A percentile compares a stretch with the other conserved stretches of the same genome.
Conservation (phyloP, 2,329 filamentous ascomycete species). For the Bimuria novae-zelandiae region DNA sequence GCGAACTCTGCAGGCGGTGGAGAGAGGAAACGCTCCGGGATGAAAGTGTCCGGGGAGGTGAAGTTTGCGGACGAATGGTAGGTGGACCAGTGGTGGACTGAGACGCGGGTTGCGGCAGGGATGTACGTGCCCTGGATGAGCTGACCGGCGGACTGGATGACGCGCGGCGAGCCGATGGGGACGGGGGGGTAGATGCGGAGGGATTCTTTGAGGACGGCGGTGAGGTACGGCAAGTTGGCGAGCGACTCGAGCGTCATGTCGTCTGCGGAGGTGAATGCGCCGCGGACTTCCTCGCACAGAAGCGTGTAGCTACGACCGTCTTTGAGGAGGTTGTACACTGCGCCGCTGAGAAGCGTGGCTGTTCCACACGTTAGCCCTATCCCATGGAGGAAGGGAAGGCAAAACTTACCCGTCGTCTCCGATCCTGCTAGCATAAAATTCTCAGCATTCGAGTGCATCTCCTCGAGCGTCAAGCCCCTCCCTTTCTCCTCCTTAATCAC, state of each 20-base stretch:
- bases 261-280: not conserved
- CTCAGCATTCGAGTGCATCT: slow-evolving; percentile 1
- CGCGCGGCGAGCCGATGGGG: not conserved
- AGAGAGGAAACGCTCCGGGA: slow-evolving; percentile 6
- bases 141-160: not conserved
- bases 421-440: not conserved
- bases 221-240: not conserved
- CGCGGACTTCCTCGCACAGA: not conserved
- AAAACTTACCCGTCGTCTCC: slow-evolving; percentile 1
- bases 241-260: not conserved
- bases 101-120: not conserved
- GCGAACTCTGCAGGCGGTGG: not conserved
- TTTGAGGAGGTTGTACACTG: slow-evolving; percentile 7
- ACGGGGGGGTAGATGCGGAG: slow-evolving; percentile 12
- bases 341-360: slow-evolving; percentile 21
- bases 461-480: not conserved
- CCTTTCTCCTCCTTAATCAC: not conserved
- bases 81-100: not conserved
- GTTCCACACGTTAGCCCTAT: not conserved
- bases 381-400: too few relatives aligned
- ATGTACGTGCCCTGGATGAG: not conserved
- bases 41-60: not conserved
- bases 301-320: not conserved
- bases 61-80: slow-evolving; percentile 3
- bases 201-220: not conserved